Percentiles rank a stretch among this genome's conserved stretches.
Conservation (phyloP, 2,329 filamentous ascomycete species). For the Pseudogymnoascus pannorum region DNA sequence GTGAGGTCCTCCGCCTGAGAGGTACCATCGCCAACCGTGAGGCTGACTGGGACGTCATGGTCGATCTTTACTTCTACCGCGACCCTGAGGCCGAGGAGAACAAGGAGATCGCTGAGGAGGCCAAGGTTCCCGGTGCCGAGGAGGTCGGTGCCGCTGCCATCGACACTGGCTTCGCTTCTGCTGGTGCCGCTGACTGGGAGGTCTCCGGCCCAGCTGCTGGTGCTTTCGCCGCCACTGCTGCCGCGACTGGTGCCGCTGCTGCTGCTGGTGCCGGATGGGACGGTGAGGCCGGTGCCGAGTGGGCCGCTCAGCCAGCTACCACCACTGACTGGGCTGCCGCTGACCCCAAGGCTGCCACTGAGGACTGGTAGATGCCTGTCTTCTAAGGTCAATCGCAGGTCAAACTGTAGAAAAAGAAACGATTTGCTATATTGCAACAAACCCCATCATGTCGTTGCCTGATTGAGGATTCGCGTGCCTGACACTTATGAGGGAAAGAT, state of each 20-base stretch:
- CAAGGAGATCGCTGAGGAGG: slow-evolving; percentile 89
- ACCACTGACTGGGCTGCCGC: slow-evolving; percentile 43
- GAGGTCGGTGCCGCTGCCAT: slow-evolving; percentile 75
- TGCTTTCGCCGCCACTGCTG: slow-evolving; percentile 48
- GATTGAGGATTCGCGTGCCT: slow-evolving; percentile 47
- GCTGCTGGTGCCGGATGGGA: slow-evolving; percentile 56
- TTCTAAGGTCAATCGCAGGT: slow-evolving; percentile 9
- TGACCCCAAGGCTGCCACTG: slow-evolving; percentile 37
- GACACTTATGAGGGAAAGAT: slow-evolving; percentile 99
- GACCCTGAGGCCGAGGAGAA: slow-evolving; percentile 99
- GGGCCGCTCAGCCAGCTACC: slow-evolving; percentile 39
- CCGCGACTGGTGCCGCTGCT: slow-evolving; percentile 53
- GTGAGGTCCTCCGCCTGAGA: slow-evolving; percentile 98
- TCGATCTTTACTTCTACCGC: slow-evolving; percentile 99
- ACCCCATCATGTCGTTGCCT: slow-evolving; percentile 17
- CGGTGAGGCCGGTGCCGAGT: slow-evolving; percentile 43
- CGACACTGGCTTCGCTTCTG: slow-evolving; percentile 61
- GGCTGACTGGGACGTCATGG: slow-evolving; percentile 98
- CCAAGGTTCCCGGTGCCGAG: slow-evolving; percentile 75
- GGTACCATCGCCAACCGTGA: slow-evolving; percentile 95
- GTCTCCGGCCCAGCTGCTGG: slow-evolving; percentile 56
- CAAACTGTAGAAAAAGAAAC: slow-evolving; percentile 17
- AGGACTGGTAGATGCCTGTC: slow-evolving; percentile 27
- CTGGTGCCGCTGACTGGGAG: slow-evolving; percentile 73
- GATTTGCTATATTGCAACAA: slow-evolving; percentile 15